Percentiles rank a stretch among this genome's conserved stretches.
Evolutionary conservation across 352 stramenopile species (phyloP).

Genomic region (Peronospora belbahrii): DNA sequence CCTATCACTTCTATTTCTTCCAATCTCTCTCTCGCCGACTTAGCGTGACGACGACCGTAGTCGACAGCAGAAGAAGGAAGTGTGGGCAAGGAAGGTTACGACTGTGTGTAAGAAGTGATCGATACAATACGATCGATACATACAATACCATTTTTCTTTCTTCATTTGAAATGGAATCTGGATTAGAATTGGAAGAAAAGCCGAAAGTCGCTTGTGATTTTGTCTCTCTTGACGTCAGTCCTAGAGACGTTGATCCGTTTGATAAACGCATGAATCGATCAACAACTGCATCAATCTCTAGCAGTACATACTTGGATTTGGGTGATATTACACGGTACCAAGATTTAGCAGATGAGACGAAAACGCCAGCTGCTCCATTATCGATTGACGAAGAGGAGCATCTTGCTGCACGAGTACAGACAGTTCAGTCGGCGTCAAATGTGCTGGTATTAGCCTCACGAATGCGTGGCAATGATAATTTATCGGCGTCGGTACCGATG

Average conservation of each 20-base stretch:
- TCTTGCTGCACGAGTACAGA: background rate
- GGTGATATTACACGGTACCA: constrained; percentile 13
- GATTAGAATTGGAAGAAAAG: constrained; percentile 17
- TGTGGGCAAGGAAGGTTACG: too few species aligned
- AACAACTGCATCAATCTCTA: constrained; percentile 16
- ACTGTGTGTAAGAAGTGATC: too few species aligned
- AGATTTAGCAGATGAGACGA: constrained; percentile 6
- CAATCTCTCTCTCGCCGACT: constrained; percentile 2
- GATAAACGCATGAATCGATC: constrained; percentile 7
- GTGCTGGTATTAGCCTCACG: constrained; percentile 22
- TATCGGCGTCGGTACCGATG: constrained; percentile 22
- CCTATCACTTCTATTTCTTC: background rate
- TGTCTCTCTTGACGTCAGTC: background rate
- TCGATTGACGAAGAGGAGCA: constrained; percentile 15
- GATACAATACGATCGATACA: too few species aligned
- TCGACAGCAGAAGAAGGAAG: constrained; percentile 3
- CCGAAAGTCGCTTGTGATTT: constrained; percentile 1
- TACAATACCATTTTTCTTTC: background rate
- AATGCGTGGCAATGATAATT: constrained; percentile 5
- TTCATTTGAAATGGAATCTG: constrained; percentile 13
- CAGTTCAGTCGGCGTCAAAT: constrained; percentile 24
- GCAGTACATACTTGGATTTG: constrained; percentile 23
- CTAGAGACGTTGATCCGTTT: constrained; percentile 7
- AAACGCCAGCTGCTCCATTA: constrained; percentile 6
- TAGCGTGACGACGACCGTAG: constrained; percentile 9